Conservation (phyloP, 2,329 filamentous ascomycete species). For the Aspergillus tubingensis region DNA sequence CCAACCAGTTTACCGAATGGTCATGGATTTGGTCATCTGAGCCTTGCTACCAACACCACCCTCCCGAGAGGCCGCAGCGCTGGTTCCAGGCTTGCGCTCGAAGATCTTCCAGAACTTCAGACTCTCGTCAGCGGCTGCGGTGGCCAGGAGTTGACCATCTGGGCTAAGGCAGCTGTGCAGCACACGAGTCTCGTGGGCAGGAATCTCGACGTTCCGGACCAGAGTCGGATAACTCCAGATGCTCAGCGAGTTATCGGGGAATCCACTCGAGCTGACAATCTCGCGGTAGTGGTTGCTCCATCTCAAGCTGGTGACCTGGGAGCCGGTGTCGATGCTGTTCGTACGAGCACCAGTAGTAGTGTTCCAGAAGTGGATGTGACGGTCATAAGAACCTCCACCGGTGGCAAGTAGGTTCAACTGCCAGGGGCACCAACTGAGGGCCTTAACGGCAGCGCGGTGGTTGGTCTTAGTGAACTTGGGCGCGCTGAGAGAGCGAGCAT, state of each 20-base stretch:
- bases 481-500: constrained; percentile 86
- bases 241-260: constrained; percentile 98
- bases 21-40: constrained; percentile 92
- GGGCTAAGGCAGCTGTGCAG: constrained; percentile 96
- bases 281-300: constrained; percentile 98
- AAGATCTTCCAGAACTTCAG: constrained; percentile 99
- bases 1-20: constrained; percentile 66
- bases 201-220: constrained; percentile 96
- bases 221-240: constrained; percentile 99
- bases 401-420: constrained; percentile 96
- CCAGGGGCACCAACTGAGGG: constrained; percentile 98
- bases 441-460: constrained; percentile 98
- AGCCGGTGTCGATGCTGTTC: constrained; percentile 98
- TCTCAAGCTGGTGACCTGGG: constrained; percentile 91
- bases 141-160: constrained; percentile 96
- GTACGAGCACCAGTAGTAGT: constrained; percentile 94
- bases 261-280: constrained; percentile 95
- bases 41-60: constrained; percentile 74
- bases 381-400: constrained; percentile 92
- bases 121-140: constrained; percentile 91
- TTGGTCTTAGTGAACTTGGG: constrained; percentile 99
- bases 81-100: constrained; percentile 88
- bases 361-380: constrained; percentile 99
- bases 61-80: constrained; percentile 62
- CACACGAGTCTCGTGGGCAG: constrained; percentile 93